Evolutionary conservation across 805 yeast genomes (phyloP), one percentile per base, ranked within the genome.

Genomic region (Pichia exigua): DNA sequence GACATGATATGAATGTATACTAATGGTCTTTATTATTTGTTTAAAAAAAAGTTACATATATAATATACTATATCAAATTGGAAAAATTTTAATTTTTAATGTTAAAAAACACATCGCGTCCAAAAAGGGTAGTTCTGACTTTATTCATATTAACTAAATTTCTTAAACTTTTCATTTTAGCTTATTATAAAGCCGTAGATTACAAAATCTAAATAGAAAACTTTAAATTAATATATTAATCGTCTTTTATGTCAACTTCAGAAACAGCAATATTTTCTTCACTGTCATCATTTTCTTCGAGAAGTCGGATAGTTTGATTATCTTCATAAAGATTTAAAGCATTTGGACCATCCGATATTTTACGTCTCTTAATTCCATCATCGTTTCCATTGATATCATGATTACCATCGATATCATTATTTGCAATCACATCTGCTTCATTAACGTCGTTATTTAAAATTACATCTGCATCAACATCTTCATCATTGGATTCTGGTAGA

Each of bases 341-440:
- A n/a, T 35, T 35, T 17, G 20, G 39, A 5, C 39, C 20, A 35
- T 35, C 39, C 4, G 39, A 45, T 15, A 54, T 44, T 32, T 54
- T 54, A 17, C 57, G 42, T 21, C 57, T 50, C 39, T 55, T 55
- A 24, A 32, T 47, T 5, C 53, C 54, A 39, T 54, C 56, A 9
- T 47, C 51, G 35, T 26, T 44, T 13, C 40, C 52, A 6, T 35
- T 42, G 4, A 4, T 15, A 28, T 41, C 38, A n/a, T 13, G 15
- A 21, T 30, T 21, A 6, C 17, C 32, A 20, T 18, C 30, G 9
- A 13, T 28, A 41, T 39, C 22, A 15, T 21, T 32, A 21, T 26
- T 22, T 27, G 24, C 8, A 40, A 9, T n/a, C 18, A 22, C 42
- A 15, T 4, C 22, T 12, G 4, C 24, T 27, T 44, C 28, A 8